Conservation (phyloP, 2,329 filamentous ascomycete species). For the Gremmenia infestans region DNA sequence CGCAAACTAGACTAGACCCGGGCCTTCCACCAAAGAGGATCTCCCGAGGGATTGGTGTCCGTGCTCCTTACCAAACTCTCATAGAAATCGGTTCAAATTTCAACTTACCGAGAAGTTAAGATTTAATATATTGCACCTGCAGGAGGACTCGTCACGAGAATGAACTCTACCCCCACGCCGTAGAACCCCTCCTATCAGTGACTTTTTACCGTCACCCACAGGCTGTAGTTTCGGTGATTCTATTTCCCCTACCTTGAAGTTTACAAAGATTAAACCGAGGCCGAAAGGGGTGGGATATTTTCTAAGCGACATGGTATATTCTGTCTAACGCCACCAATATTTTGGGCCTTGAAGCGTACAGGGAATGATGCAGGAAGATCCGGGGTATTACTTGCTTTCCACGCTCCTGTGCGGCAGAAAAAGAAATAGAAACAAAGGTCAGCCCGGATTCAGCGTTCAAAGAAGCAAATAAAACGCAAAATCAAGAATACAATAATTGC, state of each 20-base stretch:
- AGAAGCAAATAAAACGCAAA: background rate
- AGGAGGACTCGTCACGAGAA: constrained; percentile 16
- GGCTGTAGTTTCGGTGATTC: constrained; percentile 1
- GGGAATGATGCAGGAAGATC: constrained; percentile 5
- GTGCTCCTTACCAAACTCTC: too few species aligned
- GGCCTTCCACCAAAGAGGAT: too few species aligned
- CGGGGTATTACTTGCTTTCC: constrained; percentile 12
- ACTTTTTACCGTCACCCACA: background rate
- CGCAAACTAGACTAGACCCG: too few species aligned
- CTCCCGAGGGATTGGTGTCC: too few species aligned
- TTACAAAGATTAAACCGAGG: too few species aligned
- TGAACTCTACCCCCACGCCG: constrained; percentile 1
- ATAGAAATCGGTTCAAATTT: background rate
- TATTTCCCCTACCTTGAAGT: background rate
- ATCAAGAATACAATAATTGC: background rate
- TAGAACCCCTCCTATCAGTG: constrained; percentile 1
- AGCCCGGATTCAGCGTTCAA: background rate
- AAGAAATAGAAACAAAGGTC: constrained; percentile 1
- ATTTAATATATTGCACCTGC: constrained; percentile 2
- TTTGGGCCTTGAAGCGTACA: constrained; percentile 10
- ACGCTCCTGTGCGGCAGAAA: constrained; percentile 11
- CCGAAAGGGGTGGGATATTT: too few species aligned
- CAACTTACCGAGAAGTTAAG: background rate
- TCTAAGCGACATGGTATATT: constrained; percentile 6
- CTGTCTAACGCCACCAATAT: constrained; percentile 20